Conservation (phyloP, 176 grass and related monocot genomes). For the Avena eriantha region DNA sequence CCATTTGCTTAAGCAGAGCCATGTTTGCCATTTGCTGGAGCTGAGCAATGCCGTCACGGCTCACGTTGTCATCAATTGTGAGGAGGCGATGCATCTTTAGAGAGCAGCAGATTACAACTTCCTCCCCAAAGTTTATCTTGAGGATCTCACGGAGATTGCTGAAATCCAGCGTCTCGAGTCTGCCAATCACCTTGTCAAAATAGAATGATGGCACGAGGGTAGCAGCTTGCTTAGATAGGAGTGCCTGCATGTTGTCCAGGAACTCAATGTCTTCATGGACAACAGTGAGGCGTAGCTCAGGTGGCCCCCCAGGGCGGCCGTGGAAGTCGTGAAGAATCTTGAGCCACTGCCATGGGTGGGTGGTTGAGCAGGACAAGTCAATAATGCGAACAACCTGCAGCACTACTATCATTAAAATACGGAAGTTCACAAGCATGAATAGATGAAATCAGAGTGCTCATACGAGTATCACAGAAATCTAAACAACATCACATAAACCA, state of each 20-base stretch:
- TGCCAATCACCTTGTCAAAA: constrained; percentile 44
- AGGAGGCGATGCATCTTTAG: constrained; percentile 49
- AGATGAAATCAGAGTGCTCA: background rate
- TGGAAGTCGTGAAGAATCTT: constrained; percentile 50
- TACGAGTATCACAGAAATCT: background rate
- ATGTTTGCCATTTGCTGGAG: constrained; percentile 38
- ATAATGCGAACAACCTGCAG: constrained; percentile 55
- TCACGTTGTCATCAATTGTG: constrained; percentile 30
- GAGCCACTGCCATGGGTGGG: constrained; percentile 56
- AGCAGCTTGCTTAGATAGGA: constrained; percentile 45
- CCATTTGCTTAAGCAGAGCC: constrained; percentile 29
- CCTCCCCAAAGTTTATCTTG: constrained; percentile 42
- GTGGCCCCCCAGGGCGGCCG: constrained; percentile 35
- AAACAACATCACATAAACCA: background rate
- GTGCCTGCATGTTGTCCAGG: constrained; percentile 30
- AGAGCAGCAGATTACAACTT: constrained; percentile 31
- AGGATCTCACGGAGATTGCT: constrained; percentile 47
- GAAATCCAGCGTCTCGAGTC: constrained; percentile 55
- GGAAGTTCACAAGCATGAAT: constrained; percentile 2
- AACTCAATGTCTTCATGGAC: constrained; percentile 46
- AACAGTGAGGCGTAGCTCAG: constrained; percentile 48
- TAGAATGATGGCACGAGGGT: constrained; percentile 42
- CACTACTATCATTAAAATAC: constrained; percentile 11
- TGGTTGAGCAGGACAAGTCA: constrained; percentile 54
- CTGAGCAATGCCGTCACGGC: constrained; percentile 10